These are phyloP conservation scores for Salix udensis DNA, from an alignment of 345 rosid genomes.

Conservation along the genomic window DNA sequence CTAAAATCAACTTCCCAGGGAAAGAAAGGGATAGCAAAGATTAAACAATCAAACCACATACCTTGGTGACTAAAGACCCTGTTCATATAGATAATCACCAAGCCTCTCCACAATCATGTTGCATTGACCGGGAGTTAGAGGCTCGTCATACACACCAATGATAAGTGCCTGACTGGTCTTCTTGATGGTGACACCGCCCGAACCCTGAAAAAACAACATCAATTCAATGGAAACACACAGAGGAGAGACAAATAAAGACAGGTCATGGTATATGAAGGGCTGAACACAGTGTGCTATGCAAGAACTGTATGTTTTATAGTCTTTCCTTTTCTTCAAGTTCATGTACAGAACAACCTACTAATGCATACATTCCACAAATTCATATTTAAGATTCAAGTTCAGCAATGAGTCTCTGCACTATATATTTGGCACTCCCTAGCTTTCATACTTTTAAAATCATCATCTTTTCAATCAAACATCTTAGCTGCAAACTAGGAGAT, in stretches of 20 bases:
- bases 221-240: neutral
- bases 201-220: constrained; percentile 2
- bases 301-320: no score
- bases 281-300: neutral
- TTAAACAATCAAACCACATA: neutral
- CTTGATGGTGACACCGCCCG: constrained; percentile 12
- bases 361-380: neutral
- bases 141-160: constrained; percentile 77
- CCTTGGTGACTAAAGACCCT: constrained; percentile 4
- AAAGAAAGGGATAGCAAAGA: neutral
- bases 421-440: neutral
- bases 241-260: neutral
- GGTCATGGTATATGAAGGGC: neutral
- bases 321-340: neutral
- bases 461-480: neutral
- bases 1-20: neutral
- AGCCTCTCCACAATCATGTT: constrained; percentile 88
- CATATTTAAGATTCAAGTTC: neutral
- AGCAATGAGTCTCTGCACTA: neutral
- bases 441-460: neutral
- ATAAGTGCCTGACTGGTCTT: constrained; percentile 41
- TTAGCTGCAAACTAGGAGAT: neutral
- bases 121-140: constrained; percentile 84
- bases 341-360: neutral
- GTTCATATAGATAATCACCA: constrained; percentile 47